These are phyloP conservation scores for Fusarium falciforme DNA, from an alignment of 2,329 filamentous ascomycete species.

Conservation along the genomic window DNA sequence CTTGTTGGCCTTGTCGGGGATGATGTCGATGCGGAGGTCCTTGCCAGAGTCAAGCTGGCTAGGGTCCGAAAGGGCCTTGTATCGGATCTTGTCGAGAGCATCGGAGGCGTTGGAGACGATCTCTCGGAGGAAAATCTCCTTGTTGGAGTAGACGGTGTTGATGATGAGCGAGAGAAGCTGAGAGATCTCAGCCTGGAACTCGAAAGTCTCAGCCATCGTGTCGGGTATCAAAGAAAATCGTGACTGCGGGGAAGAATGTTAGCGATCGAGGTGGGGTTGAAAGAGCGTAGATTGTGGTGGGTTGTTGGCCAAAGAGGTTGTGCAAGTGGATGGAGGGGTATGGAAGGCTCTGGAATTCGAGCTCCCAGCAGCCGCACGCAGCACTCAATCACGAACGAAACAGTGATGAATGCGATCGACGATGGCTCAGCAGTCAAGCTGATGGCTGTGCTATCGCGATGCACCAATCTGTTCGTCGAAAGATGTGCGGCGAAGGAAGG, in stretches of 20 bases:
- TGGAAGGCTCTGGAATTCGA: slow-evolving; percentile 30
- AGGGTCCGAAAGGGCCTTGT: slow-evolving; percentile 96
- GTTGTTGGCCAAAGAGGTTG: slow-evolving; percentile 18
- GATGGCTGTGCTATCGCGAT: slow-evolving; percentile 1
- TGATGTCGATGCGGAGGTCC: slow-evolving; percentile 99
- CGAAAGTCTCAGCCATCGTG: slow-evolving; percentile 96
- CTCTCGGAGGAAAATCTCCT: slow-evolving; percentile 99
- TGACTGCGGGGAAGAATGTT: slow-evolving; percentile 38
- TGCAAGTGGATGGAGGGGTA: slow-evolving; percentile 33
- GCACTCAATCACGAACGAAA: neutral
- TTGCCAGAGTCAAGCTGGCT: slow-evolving; percentile 97
- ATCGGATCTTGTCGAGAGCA: slow-evolving; percentile 99
- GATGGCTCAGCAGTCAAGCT: neutral
- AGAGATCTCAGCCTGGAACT: slow-evolving; percentile 99
- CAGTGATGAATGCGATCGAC: neutral
- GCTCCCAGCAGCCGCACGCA: neutral
- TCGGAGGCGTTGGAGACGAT: slow-evolving; percentile 98
- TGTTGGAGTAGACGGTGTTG: slow-evolving; percentile 99
- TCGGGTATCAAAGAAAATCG: slow-evolving; percentile 55
- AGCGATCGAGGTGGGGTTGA: slow-evolving; percentile 18
- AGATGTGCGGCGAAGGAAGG: neutral
- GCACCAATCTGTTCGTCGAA: neutral
- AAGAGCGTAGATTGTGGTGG: neutral
- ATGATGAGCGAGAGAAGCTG: slow-evolving; percentile 99
- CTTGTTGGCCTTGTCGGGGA: slow-evolving; percentile 97